These are phyloP conservation scores for Castanospermum australe DNA, from an alignment of 306 rosid genomes.

Conservation along the genomic window DNA sequence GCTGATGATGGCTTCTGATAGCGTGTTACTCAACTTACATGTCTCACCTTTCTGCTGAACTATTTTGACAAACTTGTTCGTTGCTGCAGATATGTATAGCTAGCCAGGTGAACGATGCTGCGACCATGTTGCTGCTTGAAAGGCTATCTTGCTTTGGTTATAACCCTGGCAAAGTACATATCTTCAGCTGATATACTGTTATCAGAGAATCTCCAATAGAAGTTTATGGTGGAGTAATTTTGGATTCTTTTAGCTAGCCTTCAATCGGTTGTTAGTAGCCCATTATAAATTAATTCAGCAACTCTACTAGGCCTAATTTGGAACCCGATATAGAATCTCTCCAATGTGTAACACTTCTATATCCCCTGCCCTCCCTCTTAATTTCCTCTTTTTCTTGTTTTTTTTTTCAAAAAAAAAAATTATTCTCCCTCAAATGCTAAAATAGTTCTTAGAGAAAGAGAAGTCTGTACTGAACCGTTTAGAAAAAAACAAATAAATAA, in stretches of 20 bases:
- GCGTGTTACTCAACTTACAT: neutral
- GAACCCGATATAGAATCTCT: slow-evolving; percentile 34
- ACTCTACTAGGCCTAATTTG: slow-evolving; percentile 38
- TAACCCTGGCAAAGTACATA: slow-evolving; percentile 55
- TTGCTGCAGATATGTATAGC: slow-evolving; percentile 72
- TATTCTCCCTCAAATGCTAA: neutral
- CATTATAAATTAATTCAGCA: slow-evolving; percentile 33
- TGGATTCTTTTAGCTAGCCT: slow-evolving; percentile 43
- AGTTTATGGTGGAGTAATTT: slow-evolving; percentile 42
- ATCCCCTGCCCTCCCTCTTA: neutral
- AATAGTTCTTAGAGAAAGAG: neutral
- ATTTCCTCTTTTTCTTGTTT: neutral
- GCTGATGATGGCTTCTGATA: slow-evolving; percentile 1
- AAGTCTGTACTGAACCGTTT: neutral
- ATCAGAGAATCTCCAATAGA: slow-evolving; percentile 39
- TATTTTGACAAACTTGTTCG: neutral
- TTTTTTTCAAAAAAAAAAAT: too few relatives aligned
- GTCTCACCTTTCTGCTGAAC: neutral
- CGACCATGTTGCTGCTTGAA: slow-evolving; percentile 19
- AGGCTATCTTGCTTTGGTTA: slow-evolving; percentile 29
- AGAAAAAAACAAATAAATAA: neutral
- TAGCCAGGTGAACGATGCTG: slow-evolving; percentile 43
- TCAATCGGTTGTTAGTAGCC: slow-evolving; percentile 29
- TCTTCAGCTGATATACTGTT: slow-evolving; percentile 59
- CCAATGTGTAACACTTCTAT: slow-evolving; percentile 34